Evolutionary conservation across 225 moss, liverwort and hornwort species (phyloP).

Genomic region (Marchantia paleacea): DNA sequence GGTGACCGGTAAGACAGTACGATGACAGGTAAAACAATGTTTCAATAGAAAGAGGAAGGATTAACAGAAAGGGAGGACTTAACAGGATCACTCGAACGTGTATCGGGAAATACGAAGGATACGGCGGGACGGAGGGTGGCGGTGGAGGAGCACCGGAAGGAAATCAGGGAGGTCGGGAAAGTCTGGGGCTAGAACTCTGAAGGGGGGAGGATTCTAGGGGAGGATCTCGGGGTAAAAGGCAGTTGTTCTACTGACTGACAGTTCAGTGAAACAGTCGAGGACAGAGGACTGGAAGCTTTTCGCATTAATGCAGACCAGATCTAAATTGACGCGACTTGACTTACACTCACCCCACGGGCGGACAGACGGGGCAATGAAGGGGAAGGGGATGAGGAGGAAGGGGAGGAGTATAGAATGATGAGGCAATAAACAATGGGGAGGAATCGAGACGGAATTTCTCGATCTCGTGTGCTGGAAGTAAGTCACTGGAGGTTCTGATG

Average conservation of each 20-base stretch:
- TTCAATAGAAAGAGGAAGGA: too few relatives aligned
- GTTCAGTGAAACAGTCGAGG: background rate
- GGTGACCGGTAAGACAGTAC: too few relatives aligned
- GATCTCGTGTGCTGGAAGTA: conserved; percentile 7
- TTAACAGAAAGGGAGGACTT: too few relatives aligned
- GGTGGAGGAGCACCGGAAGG: background rate
- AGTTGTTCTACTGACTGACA: conserved; percentile 2
- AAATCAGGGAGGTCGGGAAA: background rate
- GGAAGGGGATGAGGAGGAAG: background rate
- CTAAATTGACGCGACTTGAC: background rate
- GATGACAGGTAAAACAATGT: too few relatives aligned
- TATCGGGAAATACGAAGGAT: too few relatives aligned
- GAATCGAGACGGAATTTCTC: background rate
- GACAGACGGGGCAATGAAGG: background rate
- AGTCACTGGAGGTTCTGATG: conserved; percentile 6
- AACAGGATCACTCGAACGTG: too few relatives aligned
- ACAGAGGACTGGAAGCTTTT: background rate
- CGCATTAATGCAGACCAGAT: conserved; percentile 7
- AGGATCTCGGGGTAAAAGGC: background rate
- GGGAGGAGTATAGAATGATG: conserved; percentile 13
- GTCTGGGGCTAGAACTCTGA: too few relatives aligned
- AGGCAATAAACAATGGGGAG: conserved; percentile 3
- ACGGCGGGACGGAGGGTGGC: too few relatives aligned
- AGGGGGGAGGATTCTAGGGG: too few relatives aligned
- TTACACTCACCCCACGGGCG: conserved; percentile 8